Conservation (phyloP, 495 filamentous ascomycete species). For the Endocarpon pusillum region DNA sequence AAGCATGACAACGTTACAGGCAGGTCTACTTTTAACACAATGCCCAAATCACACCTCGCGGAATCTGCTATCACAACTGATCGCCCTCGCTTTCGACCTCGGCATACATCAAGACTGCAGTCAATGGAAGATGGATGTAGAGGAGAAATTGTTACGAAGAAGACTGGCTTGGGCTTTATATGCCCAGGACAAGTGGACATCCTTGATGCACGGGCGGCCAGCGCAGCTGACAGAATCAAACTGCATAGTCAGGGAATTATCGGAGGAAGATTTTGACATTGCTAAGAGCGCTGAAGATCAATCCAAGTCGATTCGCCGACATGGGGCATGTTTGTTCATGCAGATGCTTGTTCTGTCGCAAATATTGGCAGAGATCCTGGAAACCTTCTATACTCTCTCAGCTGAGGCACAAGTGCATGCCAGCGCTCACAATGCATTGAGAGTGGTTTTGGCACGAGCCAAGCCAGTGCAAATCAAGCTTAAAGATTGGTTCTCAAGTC, state of each 20-base stretch:
- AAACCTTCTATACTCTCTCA: constrained; percentile 41
- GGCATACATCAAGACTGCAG: constrained; percentile 41
- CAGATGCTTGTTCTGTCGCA: constrained; percentile 41
- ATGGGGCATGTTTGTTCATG: constrained; percentile 35
- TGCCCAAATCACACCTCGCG: constrained; percentile 74
- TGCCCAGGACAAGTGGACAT: constrained; percentile 44
- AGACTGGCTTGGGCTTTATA: constrained; percentile 42
- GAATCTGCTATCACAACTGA: constrained; percentile 64
- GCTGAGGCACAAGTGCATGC: constrained; percentile 35
- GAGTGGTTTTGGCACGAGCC: constrained; percentile 39
- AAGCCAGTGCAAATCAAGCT: constrained; percentile 43
- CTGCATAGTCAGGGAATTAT: constrained; percentile 38
- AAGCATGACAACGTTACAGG: constrained; percentile 87
- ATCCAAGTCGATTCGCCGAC: constrained; percentile 19
- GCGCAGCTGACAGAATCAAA: constrained; percentile 37
- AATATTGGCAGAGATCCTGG: constrained; percentile 43
- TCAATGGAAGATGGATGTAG: constrained; percentile 33
- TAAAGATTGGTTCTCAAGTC: constrained; percentile 39
- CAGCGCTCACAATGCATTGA: constrained; percentile 30
- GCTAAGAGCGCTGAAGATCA: constrained; percentile 16
- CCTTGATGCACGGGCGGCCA: constrained; percentile 36
- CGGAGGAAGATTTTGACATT: constrained; percentile 33
- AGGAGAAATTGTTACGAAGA: constrained; percentile 38
- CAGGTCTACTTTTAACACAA: constrained; percentile 75
- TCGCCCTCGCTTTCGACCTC: constrained; percentile 36